Evolutionary conservation across 176 grass and related monocot genomes (phyloP).

Genomic region (Triticum turgidum): DNA sequence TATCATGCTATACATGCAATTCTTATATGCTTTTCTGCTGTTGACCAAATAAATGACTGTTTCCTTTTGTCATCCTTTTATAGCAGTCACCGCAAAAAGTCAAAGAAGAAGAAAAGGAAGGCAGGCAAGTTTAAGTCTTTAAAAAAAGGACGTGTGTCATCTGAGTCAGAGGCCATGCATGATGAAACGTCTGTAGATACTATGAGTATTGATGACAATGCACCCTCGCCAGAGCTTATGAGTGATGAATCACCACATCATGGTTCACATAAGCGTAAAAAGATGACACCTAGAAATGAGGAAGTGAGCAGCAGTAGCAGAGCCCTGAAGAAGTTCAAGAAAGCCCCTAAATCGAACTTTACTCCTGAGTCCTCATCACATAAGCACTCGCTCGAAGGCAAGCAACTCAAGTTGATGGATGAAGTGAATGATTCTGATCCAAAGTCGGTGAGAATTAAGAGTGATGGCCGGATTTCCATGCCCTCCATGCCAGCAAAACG

Average conservation of each 20-base stretch:
- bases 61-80: conserved; percentile 20
- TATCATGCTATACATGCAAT: neutral
- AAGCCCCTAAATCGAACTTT: conserved; percentile 48
- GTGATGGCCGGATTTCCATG: conserved; percentile 49
- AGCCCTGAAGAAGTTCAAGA: conserved; percentile 77
- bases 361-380: conserved; percentile 41
- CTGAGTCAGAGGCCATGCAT: conserved; percentile 60
- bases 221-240: conserved; percentile 66
- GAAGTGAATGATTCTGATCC: conserved; percentile 48
- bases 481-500: conserved; percentile 63
- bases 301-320: conserved; percentile 60
- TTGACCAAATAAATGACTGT: neutral
- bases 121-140: conserved; percentile 83
- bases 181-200: conserved; percentile 68
- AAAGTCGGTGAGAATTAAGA: conserved; percentile 56
- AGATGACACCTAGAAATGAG: conserved; percentile 39
- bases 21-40: neutral
- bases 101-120: conserved; percentile 82
- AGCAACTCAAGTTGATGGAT: conserved; percentile 47
- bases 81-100: conserved; percentile 57
- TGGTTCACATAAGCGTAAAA: conserved; percentile 73
- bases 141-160: conserved; percentile 67
- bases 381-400: conserved; percentile 41
- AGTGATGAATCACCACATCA: conserved; percentile 56
- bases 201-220: conserved; percentile 70